Evolutionary conservation across 768 basidiomycete genomes (phyloP).

Genomic region (Pleurotus djamor): DNA sequence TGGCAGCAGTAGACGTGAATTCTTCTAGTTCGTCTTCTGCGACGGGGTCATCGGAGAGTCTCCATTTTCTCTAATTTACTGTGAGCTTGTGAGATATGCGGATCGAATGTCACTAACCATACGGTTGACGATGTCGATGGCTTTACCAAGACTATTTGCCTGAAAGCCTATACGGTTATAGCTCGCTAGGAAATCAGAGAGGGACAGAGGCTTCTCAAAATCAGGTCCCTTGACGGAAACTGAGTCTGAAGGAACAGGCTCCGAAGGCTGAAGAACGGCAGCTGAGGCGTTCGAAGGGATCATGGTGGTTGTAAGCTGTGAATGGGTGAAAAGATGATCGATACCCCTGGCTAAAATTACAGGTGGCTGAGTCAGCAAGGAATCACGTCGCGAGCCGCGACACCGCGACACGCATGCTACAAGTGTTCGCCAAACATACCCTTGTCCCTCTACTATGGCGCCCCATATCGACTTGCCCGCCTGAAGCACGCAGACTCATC

Average conservation of each 20-base stretch:
- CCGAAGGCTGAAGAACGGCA: slow-evolving; percentile 77
- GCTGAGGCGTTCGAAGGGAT: slow-evolving; percentile 64
- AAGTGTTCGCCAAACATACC: background rate
- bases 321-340: background rate
- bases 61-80: slow-evolving; percentile 71
- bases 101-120: slow-evolving; percentile 60
- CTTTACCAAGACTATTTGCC: slow-evolving; percentile 88
- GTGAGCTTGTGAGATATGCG: background rate
- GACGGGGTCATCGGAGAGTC: slow-evolving; percentile 83
- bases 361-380: background rate
- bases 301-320: slow-evolving; percentile 6
- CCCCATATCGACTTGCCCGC: background rate
- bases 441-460: background rate
- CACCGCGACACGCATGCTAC: background rate
- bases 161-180: slow-evolving; percentile 97
- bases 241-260: slow-evolving; percentile 61
- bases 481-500: background rate
- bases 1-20: slow-evolving; percentile 52
- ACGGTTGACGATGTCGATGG: slow-evolving; percentile 87
- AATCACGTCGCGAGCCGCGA: no score
- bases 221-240: slow-evolving; percentile 84
- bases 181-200: slow-evolving; percentile 68
- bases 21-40: slow-evolving; percentile 70
- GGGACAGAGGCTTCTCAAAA: slow-evolving; percentile 65
- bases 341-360: background rate